A percentile compares a stretch with the other conserved stretches of the same genome.
Conservation (phyloP, 768 basidiomycete species). For the Lactifluus rugatus region DNA sequence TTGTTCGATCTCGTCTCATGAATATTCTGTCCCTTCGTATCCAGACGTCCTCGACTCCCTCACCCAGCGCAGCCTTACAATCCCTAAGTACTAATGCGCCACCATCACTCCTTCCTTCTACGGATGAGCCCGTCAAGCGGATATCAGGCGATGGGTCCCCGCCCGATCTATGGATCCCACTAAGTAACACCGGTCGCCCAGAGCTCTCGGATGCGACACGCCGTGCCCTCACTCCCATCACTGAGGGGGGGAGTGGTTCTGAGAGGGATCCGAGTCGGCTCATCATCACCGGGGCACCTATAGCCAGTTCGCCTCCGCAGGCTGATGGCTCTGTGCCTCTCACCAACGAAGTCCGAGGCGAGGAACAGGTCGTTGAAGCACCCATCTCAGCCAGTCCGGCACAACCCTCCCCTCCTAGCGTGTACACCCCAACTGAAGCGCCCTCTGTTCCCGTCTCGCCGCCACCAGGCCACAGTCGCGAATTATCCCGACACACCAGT, state of each 20-base stretch:
- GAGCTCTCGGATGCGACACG: neutral
- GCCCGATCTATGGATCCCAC: constrained; percentile 45
- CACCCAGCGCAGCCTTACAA: neutral
- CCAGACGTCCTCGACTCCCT: constrained; percentile 30
- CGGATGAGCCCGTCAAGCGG: neutral
- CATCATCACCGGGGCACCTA: neutral
- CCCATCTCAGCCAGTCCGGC: neutral
- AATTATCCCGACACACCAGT: neutral
- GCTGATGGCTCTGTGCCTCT: neutral
- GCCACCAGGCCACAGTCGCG: neutral
- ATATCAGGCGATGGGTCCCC: neutral
- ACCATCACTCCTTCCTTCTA: constrained; percentile 7
- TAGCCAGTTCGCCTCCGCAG: neutral
- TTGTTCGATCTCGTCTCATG: constrained; percentile 51
- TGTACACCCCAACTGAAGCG: constrained; percentile 1
- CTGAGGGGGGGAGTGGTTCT: constrained; percentile 35
- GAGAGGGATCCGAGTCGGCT: constrained; percentile 11
- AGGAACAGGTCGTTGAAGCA: neutral
- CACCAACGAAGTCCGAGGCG: neutral
- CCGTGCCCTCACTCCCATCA: constrained; percentile 43
- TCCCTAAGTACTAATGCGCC: neutral
- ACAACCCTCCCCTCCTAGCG: neutral
- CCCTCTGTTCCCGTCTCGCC: neutral
- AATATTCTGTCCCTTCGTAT: constrained; percentile 57
- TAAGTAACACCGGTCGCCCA: constrained; percentile 39